Conservation (phyloP, 2,329 filamentous ascomycete species). For the Colletotrichum spinosum region DNA sequence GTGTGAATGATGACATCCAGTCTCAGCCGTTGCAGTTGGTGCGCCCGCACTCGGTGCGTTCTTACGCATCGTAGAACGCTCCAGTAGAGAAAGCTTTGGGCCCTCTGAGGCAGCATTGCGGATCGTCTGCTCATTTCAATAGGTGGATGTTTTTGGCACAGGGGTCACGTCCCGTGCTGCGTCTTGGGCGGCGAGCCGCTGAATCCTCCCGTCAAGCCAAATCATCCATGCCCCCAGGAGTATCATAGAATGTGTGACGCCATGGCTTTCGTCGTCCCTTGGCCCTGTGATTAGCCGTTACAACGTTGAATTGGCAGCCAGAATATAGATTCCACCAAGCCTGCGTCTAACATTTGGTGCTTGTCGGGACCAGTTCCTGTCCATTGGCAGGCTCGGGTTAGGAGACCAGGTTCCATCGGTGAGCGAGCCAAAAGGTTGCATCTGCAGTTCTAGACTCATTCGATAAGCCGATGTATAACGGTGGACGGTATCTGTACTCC, state of each 20-base stretch:
- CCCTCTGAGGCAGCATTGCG: constrained; percentile 1
- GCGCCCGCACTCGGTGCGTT: constrained; percentile 4
- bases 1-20: constrained; percentile 1
- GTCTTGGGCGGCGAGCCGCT: constrained; percentile 30
- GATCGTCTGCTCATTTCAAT: constrained; percentile 19
- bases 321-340: not conserved
- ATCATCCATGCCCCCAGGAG: constrained; percentile 33
- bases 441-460: not conserved
- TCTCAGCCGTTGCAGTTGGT: not conserved
- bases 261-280: not conserved
- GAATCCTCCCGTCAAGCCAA: constrained; percentile 38
- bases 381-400: constrained; percentile 33
- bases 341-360: not conserved
- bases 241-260: constrained; percentile 13
- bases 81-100: not conserved
- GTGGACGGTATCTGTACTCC: not conserved
- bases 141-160: constrained; percentile 22
- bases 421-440: not conserved
- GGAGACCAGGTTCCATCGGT: constrained; percentile 2
- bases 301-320: constrained; percentile 19
- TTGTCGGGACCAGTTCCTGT: constrained; percentile 6
- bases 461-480: constrained; percentile 2
- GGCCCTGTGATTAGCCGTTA: not conserved
- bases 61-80: not conserved
- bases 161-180: constrained; percentile 21